phyloP scores from a whole-genome alignment of 805 yeast genomes.

The Blastobotrys chiropterorum region DNA sequence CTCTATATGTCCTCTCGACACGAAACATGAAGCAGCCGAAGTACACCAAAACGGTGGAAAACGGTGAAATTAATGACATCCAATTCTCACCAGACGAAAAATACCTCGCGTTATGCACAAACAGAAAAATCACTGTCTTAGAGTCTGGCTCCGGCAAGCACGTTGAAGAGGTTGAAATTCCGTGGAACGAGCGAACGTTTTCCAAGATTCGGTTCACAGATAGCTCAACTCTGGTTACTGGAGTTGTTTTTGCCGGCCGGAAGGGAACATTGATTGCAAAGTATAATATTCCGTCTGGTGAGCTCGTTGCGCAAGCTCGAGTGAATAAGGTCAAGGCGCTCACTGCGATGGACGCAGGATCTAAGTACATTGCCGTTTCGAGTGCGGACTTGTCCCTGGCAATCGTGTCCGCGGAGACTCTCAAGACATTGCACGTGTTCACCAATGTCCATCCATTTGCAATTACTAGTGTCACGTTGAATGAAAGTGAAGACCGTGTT shows the following conservation, averaged over 20 bases:
- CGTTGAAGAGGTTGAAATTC: slow-evolving; percentile 15
- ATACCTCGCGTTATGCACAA: slow-evolving; percentile 57
- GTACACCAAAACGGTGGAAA: slow-evolving; percentile 24
- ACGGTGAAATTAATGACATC: slow-evolving; percentile 56
- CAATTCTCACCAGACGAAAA: slow-evolving; percentile 63
- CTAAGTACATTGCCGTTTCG: slow-evolving; percentile 48
- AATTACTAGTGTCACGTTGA: slow-evolving; percentile 64
- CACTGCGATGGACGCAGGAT: slow-evolving; percentile 44
- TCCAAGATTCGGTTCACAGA: slow-evolving; percentile 40
- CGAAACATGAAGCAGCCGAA: slow-evolving; percentile 42
- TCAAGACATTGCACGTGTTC: slow-evolving; percentile 45
- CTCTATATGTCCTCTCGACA: slow-evolving; percentile 55
- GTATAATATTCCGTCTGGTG: slow-evolving; percentile 21
- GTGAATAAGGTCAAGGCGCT: slow-evolving; percentile 27
- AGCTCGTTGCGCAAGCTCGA: slow-evolving; percentile 5
- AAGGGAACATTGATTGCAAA: slow-evolving; percentile 36
- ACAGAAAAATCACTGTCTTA: slow-evolving; percentile 45
- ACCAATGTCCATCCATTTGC: slow-evolving; percentile 71
- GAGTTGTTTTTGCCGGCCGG: slow-evolving; percentile 37
- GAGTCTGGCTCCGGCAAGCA: slow-evolving; percentile 43
- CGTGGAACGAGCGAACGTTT: slow-evolving; percentile 25
- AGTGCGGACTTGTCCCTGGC: slow-evolving; percentile 63
- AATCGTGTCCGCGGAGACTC: slow-evolving; percentile 45
- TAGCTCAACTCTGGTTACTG: slow-evolving; percentile 35
- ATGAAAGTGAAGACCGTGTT: slow-evolving; percentile 58